A percentile compares a stretch with the other conserved stretches of the same genome.
Evolutionary conservation across 129 eudicot genomes (phyloP).

Genomic region (Flaveria linearis): DNA sequence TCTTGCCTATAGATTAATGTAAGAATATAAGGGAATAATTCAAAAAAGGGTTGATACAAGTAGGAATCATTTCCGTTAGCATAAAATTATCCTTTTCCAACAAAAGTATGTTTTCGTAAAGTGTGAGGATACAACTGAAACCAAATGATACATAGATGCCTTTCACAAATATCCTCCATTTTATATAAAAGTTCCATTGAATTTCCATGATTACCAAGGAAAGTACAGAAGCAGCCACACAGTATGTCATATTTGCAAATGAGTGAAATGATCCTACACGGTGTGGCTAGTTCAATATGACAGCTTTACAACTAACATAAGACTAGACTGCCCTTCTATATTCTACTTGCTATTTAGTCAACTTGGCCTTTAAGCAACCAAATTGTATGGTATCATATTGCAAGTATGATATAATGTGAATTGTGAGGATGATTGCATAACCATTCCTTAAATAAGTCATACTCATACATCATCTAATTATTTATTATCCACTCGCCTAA

Average conservation of each 20-base stretch:
- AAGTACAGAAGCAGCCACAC: slow-evolving; percentile 18
- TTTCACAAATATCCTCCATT: background rate
- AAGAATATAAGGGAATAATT: slow-evolving; percentile 16
- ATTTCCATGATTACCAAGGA: slow-evolving; percentile 15
- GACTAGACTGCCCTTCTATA: background rate
- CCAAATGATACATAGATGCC: background rate
- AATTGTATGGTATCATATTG: background rate
- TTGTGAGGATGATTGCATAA: slow-evolving; percentile 15
- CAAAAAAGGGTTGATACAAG: background rate
- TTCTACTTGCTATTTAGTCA: slow-evolving; percentile 1
- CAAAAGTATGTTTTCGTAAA: background rate
- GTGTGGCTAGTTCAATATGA: background rate
- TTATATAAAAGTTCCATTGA: slow-evolving; percentile 14
- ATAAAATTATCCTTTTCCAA: background rate
- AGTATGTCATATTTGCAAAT: background rate
- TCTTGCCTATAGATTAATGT: slow-evolving; percentile 63
- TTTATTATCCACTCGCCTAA: background rate
- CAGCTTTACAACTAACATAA: background rate
- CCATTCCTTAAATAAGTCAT: background rate
- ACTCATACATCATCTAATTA: background rate
- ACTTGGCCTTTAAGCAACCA: slow-evolving; percentile 6
- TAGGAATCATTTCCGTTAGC: slow-evolving; percentile 10
- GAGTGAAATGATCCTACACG: background rate
- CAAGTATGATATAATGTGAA: slow-evolving; percentile 4
- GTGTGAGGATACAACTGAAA: slow-evolving; percentile 21